Base-by-base conservation (phyloP, 139 green algal species). In the Volvox africanus region DNA sequence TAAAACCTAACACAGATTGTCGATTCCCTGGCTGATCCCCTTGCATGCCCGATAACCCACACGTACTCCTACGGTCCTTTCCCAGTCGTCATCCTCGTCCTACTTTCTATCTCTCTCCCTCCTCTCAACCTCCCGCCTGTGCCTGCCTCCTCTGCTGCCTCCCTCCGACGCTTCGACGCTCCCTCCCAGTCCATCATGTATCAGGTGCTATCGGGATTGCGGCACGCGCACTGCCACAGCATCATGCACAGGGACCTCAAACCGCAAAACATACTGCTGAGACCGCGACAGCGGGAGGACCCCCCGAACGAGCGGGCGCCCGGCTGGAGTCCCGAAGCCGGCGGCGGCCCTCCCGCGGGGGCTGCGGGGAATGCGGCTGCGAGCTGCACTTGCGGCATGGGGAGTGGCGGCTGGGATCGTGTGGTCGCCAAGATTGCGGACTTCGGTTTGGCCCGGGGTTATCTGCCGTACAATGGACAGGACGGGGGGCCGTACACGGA, bases 201-300 rank as follows among this genome's bases (percentile, higher is more conserved):
- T 77, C 97, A 99, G 88, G 95, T 98, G 35, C 92, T 99, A 13
- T 80, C 86, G 5, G 97, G 93, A 5, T 80, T 99, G 12, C 82
- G 89, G 9, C 95, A 97, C 86, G 96, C 94, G 14, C 97, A 99
- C 93, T 73, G 94, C 13, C 92, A 96, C 89, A 80, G 94, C 28
- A 93, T 99, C 18, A 90, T 99, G 69, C 97, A 99, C 92, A 88
- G 97, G 0, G 97, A 99, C 91, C 44, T 99, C 68, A 99, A 99
- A 93, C 97, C 98, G 0, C 97, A 99, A 92, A 99, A 99, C 93
- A 94, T 99, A 22, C 95, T 99, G 22, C 97, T 99, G 22, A 97
- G 99, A 61, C 33, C 32, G 24, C n/a, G n/a, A n/a, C n/a, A 22
- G 22, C 61, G 21, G n/a, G n/a, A 35, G 13, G 82, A 83, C 35